Conservation (phyloP, 2,329 filamentous ascomycete genomes). For the Neurospora crassa region DNA sequence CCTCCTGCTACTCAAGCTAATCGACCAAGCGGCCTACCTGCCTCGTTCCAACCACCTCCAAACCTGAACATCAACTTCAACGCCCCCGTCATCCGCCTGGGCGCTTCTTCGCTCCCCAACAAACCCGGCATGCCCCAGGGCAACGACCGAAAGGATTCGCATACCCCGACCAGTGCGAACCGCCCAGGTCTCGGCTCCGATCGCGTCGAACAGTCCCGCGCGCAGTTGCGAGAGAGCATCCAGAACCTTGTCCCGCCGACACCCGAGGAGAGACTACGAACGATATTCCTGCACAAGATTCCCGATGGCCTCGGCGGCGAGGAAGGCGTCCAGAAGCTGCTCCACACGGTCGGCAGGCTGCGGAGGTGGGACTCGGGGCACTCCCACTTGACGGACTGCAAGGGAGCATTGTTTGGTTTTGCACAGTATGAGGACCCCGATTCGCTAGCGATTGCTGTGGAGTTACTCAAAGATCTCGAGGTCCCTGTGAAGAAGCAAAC, state of each 20-base stretch:
- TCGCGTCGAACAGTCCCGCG: slow-evolving; percentile 57
- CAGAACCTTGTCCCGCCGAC: slow-evolving; percentile 72
- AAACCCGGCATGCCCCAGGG: slow-evolving; percentile 41
- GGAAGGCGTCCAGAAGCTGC: slow-evolving; percentile 66
- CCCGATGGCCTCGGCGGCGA: slow-evolving; percentile 70
- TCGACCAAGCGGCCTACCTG: slow-evolving; percentile 69
- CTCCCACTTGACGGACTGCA: slow-evolving; percentile 52
- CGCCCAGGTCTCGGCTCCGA: slow-evolving; percentile 49
- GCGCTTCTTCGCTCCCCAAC: slow-evolving; percentile 53
- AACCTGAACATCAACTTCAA: slow-evolving; percentile 99
- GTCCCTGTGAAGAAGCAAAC: slow-evolving; percentile 71
- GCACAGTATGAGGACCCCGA: slow-evolving; percentile 90
- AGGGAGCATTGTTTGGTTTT: slow-evolving; percentile 84
- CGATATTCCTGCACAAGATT: slow-evolving; percentile 82
- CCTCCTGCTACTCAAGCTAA: slow-evolving; percentile 61
- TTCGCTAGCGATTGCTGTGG: slow-evolving; percentile 74
- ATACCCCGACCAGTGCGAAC: slow-evolving; percentile 28
- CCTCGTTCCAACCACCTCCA: slow-evolving; percentile 77
- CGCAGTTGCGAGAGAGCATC: slow-evolving; percentile 56
- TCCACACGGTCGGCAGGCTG: slow-evolving; percentile 68
- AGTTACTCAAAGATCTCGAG: slow-evolving; percentile 72
- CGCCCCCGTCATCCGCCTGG: slow-evolving; percentile 88
- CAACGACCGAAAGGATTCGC: slow-evolving; percentile 37
- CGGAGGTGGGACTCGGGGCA: slow-evolving; percentile 76
- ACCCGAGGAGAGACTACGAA: slow-evolving; percentile 82